These are phyloP conservation scores for Pouteria glomerata DNA, from an alignment of 148 eudicot species.

Conservation along the genomic window DNA sequence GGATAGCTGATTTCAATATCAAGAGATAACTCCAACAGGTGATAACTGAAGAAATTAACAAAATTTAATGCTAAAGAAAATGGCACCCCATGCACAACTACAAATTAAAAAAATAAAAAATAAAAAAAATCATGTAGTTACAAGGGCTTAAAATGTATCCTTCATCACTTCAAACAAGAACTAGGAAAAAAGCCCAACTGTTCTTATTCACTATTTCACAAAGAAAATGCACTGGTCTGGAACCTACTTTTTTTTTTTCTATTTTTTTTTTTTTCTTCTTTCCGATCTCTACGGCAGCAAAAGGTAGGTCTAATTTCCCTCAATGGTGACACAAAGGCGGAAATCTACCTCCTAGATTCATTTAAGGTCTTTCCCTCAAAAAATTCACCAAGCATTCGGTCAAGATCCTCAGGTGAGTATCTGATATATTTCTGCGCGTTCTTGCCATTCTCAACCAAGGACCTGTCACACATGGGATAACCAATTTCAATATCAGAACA, in stretches of 20 bases:
- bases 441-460: constrained; percentile 82
- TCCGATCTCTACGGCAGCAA: not conserved
- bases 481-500: constrained; percentile 5
- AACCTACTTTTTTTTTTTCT: not conserved
- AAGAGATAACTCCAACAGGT: too few species aligned
- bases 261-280: not conserved
- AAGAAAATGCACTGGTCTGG: not conserved
- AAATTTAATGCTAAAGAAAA: too few species aligned
- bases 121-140: too few species aligned
- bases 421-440: constrained; percentile 83
- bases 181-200: too few species aligned
- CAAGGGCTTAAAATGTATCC: too few species aligned
- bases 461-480: too few species aligned
- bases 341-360: constrained; percentile 50
- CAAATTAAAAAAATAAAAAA: too few species aligned
- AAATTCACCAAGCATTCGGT: constrained; percentile 91
- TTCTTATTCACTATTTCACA: too few species aligned
- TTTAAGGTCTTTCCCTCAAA: constrained; percentile 73
- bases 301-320: not conserved
- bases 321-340: not conserved
- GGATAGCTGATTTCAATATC: too few species aligned
- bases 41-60: too few species aligned
- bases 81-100: too few species aligned
- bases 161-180: too few species aligned
- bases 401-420: constrained; percentile 85